A percentile compares a stretch with the other conserved stretches of the same genome.
Conservation (phyloP, 345 rosid genomes). For the Syzygium aromaticum region DNA sequence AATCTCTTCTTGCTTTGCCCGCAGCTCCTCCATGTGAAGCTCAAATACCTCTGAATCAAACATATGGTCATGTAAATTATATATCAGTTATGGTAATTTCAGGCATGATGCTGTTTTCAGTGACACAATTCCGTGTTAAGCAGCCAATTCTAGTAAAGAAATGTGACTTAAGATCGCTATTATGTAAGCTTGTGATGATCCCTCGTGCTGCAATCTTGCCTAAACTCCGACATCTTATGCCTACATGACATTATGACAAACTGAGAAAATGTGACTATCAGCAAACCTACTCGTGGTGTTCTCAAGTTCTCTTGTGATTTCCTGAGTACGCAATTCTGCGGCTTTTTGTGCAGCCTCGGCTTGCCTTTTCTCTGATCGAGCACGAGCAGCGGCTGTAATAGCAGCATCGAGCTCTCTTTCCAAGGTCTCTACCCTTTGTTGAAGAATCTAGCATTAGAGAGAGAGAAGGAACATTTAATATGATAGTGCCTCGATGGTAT, state of each 20-base stretch:
- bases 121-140: background rate
- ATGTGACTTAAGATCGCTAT: fast-evolving
- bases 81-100: background rate
- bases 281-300: constrained; percentile 72
- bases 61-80: background rate
- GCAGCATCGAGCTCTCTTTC: constrained; percentile 98
- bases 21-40: constrained; percentile 87
- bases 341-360: constrained; percentile 89
- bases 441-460: constrained; percentile 59
- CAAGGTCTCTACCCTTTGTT: constrained; percentile 90
- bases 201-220: background rate
- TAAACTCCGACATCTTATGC: background rate
- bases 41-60: constrained; percentile 77
- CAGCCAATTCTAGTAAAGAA: background rate
- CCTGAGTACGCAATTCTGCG: constrained; percentile 71
- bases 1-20: constrained; percentile 83
- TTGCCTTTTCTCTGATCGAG: constrained; percentile 85
- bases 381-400: constrained; percentile 88
- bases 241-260: background rate
- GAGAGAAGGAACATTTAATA: background rate
- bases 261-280: background rate
- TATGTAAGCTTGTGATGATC: background rate
- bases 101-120: background rate
- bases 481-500: fast-evolving
- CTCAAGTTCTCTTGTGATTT: constrained; percentile 83